A percentile compares a stretch with the other conserved stretches of the same genome.
Conservation (phyloP, 1,284 basidiomycete species). For the Leccinum subrobustum region DNA sequence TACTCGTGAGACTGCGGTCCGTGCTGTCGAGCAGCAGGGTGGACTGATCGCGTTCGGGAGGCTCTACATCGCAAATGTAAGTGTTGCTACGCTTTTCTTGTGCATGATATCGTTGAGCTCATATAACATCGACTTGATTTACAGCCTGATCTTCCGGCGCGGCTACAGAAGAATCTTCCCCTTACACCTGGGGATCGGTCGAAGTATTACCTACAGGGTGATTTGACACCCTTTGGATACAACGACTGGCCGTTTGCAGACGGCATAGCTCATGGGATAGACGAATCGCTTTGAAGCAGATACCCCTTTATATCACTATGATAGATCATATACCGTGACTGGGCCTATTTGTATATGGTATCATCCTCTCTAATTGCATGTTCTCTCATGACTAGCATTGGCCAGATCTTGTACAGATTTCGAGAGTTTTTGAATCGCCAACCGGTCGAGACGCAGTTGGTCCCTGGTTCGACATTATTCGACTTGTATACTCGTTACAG, state of each 20-base stretch:
- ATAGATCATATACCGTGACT: no score
- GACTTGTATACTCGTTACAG: background rate
- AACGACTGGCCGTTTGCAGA: background rate
- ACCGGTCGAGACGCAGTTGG: no score
- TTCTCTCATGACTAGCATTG: no score
- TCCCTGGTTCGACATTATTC: no score
- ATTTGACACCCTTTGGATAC: background rate
- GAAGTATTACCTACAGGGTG: background rate
- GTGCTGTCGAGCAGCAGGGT: background rate
- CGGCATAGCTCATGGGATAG: background rate
- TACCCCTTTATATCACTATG: no score
- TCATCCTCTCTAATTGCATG: no score
- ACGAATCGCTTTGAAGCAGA: no score
- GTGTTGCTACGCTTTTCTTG: background rate
- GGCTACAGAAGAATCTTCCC: background rate
- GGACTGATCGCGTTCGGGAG: background rate
- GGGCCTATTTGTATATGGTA: no score
- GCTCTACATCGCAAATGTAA: background rate
- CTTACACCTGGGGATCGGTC: background rate
- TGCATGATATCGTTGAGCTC: background rate
- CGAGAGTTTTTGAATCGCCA: background rate
- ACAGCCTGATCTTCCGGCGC: background rate
- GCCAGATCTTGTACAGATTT: no score
- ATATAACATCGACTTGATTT: background rate
- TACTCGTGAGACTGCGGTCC: background rate